Evolutionary conservation across 306 rosid species (phyloP), one percentile per base, ranked within the genome.

Genomic region (Canavalia gladiata): DNA sequence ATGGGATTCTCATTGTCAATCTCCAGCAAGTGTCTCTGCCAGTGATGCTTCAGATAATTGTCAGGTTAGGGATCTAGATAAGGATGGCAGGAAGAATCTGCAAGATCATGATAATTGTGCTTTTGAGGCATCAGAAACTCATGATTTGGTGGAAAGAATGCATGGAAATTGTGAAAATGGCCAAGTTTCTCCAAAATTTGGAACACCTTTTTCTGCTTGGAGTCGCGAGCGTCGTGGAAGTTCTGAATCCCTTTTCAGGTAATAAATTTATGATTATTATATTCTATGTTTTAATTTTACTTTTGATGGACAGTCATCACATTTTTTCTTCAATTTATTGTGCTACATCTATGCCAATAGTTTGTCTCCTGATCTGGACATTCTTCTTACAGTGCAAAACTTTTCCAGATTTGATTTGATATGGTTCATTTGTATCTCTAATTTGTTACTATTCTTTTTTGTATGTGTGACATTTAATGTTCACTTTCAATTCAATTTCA

Each of bases 181-280:
- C 68, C 90, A 82, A 65, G 51, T 81, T 85, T 93, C 94, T 82
- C 86, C 96, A 1, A 90, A 85, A 74, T 69, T 71, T 66, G 84
- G 52, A 74, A 79, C 87, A 52, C 77, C 91, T 28, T 80, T 79
- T 25, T 87, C 91, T 65, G 59, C 87, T 60, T 84, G 80, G 82
- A 68, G 62, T 82, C 83, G 29, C 82, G 99, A 90, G 68, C 86
- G 82, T 34, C 77, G 81, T 18, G 94, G 88, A 90, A 91, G 95
- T 89, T 87, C 91, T 1, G 98, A 93, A 82, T 91, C 91, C 65
- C 59, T 89, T 65, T 89, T 91, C 91, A 95, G 98, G 97, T 91
- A 86, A 86, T 80, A 82, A 85, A 81, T 84, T 67, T 67, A 72
- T 71, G 47, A 78, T 54, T 43, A 72, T 60, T 59, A 12, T 52